phyloP scores from a whole-genome alignment of 345 rosid species.

The Cochlearia excelsa region DNA sequence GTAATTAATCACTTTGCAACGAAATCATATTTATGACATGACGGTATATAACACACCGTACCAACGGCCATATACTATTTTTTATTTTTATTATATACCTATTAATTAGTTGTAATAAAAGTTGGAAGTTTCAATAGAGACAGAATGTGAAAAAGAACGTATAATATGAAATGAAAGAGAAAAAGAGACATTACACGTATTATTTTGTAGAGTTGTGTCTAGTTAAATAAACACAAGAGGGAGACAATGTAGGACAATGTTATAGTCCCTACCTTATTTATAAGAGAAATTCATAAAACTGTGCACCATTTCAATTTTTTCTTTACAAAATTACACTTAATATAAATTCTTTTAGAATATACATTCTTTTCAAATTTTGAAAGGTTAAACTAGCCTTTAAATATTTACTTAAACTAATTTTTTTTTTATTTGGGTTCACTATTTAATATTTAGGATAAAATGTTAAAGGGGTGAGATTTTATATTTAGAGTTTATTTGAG shows the following conservation, averaged over 20 bases:
- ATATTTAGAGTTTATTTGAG: no score
- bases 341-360: no score
- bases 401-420: background rate
- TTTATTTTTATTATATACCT: background rate
- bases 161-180: background rate
- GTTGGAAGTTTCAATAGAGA: conserved; percentile 33
- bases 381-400: background rate
- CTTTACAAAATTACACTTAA: no score
- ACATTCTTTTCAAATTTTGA: no score
- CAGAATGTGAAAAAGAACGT: conserved; percentile 22
- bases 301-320: no score
- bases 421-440: no score
- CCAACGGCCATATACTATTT: background rate
- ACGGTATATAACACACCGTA: background rate
- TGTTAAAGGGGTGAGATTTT: no score
- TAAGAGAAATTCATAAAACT: background rate
- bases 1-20: conserved; percentile 24
- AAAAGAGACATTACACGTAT: conserved; percentile 15
- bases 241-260: conserved; percentile 34
- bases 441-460: no score
- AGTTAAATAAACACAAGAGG: conserved; percentile 17
- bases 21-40: conserved; percentile 14
- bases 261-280: conserved; percentile 33
- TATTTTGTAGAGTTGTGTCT: conserved; percentile 16
- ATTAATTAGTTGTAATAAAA: conserved; percentile 25